Evolutionary conservation across 257 asterid genomes (phyloP).

Genomic region (Dorcoceras hygrometricum): DNA sequence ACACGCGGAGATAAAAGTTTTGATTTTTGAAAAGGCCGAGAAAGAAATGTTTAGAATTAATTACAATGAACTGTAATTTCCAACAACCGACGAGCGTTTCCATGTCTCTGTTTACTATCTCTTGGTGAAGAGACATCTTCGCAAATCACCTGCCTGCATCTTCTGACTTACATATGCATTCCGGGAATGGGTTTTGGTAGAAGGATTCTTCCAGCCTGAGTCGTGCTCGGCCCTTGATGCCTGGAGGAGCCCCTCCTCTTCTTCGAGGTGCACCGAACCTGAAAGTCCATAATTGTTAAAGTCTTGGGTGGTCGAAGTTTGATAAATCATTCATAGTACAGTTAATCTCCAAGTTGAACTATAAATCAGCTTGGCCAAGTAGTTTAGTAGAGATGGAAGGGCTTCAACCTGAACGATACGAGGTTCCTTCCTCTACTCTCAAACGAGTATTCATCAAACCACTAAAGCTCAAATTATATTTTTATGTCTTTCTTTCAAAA

Average conservation of each 20-base stretch:
- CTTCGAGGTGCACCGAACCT: slow-evolving; percentile 80
- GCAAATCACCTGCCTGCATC: slow-evolving; percentile 25
- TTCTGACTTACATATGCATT: slow-evolving; percentile 66
- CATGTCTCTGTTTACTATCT: background rate
- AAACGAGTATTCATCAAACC: no score
- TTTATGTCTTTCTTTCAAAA: no score
- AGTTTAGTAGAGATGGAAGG: no score
- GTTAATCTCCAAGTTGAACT: no score
- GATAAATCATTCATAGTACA: no score
- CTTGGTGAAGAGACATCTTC: background rate
- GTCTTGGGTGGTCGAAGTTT: background rate
- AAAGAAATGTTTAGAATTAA: background rate
- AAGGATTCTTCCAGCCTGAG: slow-evolving; percentile 80
- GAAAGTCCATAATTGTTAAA: slow-evolving; percentile 22
- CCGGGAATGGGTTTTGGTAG: slow-evolving; percentile 89
- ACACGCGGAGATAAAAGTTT: background rate
- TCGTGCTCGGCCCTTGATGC: slow-evolving; percentile 77
- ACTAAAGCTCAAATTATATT: no score
- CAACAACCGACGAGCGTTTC: background rate
- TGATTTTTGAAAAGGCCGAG: background rate
- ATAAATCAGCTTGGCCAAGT: background rate
- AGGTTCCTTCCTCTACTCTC: no score
- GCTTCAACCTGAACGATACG: no score
- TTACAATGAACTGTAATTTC: background rate
- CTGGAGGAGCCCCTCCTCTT: slow-evolving; percentile 73